Evolutionary conservation across 2,329 filamentous ascomycete species (phyloP).

Genomic region (Ramularia endophylla): DNA sequence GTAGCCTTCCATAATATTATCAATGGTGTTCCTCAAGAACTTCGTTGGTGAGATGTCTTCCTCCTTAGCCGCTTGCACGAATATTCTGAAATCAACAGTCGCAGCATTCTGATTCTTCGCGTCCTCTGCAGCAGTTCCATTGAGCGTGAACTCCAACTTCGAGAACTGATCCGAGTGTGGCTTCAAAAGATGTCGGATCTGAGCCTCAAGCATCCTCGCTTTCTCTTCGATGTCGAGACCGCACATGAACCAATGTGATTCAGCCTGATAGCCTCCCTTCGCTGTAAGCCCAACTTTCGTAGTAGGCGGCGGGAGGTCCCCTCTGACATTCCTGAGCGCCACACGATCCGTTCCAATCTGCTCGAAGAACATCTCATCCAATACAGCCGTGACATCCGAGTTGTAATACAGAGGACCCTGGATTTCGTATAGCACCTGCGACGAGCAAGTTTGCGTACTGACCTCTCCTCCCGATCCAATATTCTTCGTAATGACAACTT

Average conservation of each 20-base stretch:
- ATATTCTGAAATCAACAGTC: slow-evolving; percentile 44
- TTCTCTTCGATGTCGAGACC: slow-evolving; percentile 44
- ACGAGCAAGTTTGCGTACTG: slow-evolving; percentile 46
- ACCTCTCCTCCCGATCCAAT: slow-evolving; percentile 31
- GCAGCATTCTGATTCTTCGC: slow-evolving; percentile 39
- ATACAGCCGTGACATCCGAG: slow-evolving; percentile 50
- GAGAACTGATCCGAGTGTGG: slow-evolving; percentile 33
- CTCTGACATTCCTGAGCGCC: slow-evolving; percentile 41
- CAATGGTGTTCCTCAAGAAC: slow-evolving; percentile 37
- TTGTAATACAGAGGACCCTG: slow-evolving; percentile 54
- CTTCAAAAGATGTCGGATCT: slow-evolving; percentile 37
- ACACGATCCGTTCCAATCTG: slow-evolving; percentile 47
- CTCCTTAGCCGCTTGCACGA: slow-evolving; percentile 29
- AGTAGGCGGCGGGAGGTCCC: slow-evolving; percentile 43
- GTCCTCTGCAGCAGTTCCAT: slow-evolving; percentile 41
- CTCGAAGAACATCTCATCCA: slow-evolving; percentile 48
- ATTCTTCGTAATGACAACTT: slow-evolving; percentile 35
- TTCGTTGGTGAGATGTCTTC: slow-evolving; percentile 24
- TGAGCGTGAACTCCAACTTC: slow-evolving; percentile 34
- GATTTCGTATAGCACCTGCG: slow-evolving; percentile 51
- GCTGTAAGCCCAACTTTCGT: slow-evolving; percentile 47
- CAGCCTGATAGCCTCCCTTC: slow-evolving; percentile 43
- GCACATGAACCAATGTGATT: slow-evolving; percentile 40
- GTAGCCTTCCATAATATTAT: slow-evolving; percentile 37
- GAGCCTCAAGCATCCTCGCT: slow-evolving; percentile 41